These are phyloP conservation scores for Penicillium sp. DNA, from an alignment of 2,329 filamentous ascomycete species.

Conservation along the genomic window DNA sequence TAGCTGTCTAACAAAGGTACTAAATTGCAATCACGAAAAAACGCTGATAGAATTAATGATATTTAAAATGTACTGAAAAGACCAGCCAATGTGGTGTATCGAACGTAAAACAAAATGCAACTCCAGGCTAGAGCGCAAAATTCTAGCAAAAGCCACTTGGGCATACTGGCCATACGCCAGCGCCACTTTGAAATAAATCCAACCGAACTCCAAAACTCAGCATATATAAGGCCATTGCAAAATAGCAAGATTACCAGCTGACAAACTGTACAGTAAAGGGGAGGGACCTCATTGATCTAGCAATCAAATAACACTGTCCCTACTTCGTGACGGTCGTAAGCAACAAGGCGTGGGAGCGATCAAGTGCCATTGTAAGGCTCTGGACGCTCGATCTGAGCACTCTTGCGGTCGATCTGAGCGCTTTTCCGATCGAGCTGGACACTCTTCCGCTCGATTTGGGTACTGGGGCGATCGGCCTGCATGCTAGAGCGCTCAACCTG, in stretches of 20 bases:
- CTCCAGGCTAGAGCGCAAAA: background rate
- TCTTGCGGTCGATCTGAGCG: slow-evolving; percentile 19
- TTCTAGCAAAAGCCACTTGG: background rate
- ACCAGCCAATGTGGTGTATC: background rate
- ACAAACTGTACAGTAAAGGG: slow-evolving; percentile 15
- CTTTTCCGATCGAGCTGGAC: slow-evolving; percentile 20
- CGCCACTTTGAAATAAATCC: background rate
- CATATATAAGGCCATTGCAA: slow-evolving; percentile 1
- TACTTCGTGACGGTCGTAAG: slow-evolving; percentile 20
- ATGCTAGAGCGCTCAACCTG: background rate
- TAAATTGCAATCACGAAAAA: no score
- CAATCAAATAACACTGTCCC: background rate
- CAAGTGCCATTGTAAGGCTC: slow-evolving; percentile 19
- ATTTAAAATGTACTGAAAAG: background rate
- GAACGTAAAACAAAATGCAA: background rate
- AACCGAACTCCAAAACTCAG: slow-evolving; percentile 9
- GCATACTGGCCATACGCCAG: background rate
- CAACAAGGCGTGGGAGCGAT: slow-evolving; percentile 3
- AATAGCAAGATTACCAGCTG: background rate
- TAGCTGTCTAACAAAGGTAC: no score
- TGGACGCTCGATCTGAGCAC: slow-evolving; percentile 18
- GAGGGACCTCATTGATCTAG: background rate
- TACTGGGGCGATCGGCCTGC: background rate
- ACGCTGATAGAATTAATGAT: no score
- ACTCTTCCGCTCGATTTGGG: slow-evolving; percentile 31